A percentile compares a stretch with the other conserved stretches of the same genome.
phyloP scores from a whole-genome alignment of 2,329 filamentous ascomycete species.

The Graphilbum sp. region DNA sequence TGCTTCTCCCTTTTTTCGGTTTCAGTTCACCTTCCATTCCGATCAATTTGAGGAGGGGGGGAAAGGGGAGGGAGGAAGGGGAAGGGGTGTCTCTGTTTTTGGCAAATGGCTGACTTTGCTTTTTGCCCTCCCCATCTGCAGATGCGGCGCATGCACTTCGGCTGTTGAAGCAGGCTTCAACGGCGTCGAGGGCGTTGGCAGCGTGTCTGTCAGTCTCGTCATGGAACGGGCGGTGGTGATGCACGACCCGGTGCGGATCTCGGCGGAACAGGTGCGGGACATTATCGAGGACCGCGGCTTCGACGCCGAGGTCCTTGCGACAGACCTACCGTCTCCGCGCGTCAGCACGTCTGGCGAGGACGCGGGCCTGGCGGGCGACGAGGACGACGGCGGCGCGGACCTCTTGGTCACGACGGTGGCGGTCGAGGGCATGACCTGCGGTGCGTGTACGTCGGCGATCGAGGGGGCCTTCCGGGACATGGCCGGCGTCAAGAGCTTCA shows the following conservation, averaged over 20 bases:
- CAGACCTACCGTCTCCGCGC: conserved; percentile 48
- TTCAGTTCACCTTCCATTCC: no score
- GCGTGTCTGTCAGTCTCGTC: conserved; percentile 79
- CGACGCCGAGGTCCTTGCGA: conserved; percentile 75
- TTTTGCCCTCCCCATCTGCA: conserved; percentile 22
- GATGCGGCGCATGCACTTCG: conserved; percentile 85
- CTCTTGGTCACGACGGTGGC: conserved; percentile 57
- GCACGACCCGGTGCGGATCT: conserved; percentile 62
- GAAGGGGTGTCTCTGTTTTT: no score
- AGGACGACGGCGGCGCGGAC: conserved; percentile 19
- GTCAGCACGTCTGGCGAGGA: conserved; percentile 18
- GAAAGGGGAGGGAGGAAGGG: no score
- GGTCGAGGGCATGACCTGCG: conserved; percentile 81
- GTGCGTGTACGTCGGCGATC: conserved; percentile 73
- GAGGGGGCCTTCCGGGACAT: conserved; percentile 66
- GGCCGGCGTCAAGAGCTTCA: conserved; percentile 57
- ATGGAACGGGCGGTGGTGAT: conserved; percentile 93
- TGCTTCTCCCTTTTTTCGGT: not conserved
- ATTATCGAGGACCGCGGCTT: conserved; percentile 88
- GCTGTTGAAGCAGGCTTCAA: conserved; percentile 89
- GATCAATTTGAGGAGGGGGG: no score
- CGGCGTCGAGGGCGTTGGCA: conserved; percentile 62
- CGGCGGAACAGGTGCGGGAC: conserved; percentile 62
- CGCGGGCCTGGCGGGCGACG: conserved; percentile 19
- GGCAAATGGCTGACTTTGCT: conserved; percentile 18